Evolutionary conservation across 140 eudicot species (phyloP).

Genomic region (Stevia rebaudiana): DNA sequence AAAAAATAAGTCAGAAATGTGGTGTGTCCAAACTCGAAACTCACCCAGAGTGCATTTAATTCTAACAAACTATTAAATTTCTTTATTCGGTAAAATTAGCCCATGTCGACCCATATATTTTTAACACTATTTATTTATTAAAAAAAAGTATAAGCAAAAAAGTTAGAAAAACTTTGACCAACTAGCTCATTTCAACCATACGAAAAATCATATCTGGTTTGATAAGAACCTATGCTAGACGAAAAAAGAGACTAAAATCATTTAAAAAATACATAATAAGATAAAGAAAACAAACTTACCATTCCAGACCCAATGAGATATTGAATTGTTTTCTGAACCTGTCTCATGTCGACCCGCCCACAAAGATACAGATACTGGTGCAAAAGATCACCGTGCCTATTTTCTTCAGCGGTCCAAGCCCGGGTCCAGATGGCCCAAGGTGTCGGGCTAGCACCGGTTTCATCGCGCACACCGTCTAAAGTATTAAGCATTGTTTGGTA

Average conservation of each 20-base stretch:
- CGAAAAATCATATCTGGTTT: neutral
- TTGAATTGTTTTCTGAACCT: constrained; percentile 71
- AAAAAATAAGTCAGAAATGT: neutral
- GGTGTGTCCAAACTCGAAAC: neutral
- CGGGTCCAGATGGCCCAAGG: constrained; percentile 80
- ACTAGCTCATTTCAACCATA: neutral
- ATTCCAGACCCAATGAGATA: constrained; percentile 79
- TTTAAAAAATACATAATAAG: neutral
- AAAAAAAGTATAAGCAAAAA: too few relatives aligned
- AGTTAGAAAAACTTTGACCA: neutral
- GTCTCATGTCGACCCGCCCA: constrained; percentile 78
- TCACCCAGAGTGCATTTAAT: neutral
- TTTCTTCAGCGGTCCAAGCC: constrained; percentile 93
- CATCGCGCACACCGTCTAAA: constrained; percentile 65
- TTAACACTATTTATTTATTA: neutral
- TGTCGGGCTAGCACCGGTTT: constrained; percentile 65
- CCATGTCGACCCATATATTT: neutral
- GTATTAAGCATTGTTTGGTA: constrained; percentile 77
- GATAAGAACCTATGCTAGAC: neutral
- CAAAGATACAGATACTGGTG: constrained; percentile 60
- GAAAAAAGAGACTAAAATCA: neutral
- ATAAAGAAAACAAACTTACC: constrained; percentile 33
- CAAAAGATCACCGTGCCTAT: constrained; percentile 82
- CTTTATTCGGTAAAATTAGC: neutral
- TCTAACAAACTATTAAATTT: neutral